phyloP scores from a whole-genome alignment of 129 eudicot genomes.

The Rutidosis leptorrhynchoides region DNA sequence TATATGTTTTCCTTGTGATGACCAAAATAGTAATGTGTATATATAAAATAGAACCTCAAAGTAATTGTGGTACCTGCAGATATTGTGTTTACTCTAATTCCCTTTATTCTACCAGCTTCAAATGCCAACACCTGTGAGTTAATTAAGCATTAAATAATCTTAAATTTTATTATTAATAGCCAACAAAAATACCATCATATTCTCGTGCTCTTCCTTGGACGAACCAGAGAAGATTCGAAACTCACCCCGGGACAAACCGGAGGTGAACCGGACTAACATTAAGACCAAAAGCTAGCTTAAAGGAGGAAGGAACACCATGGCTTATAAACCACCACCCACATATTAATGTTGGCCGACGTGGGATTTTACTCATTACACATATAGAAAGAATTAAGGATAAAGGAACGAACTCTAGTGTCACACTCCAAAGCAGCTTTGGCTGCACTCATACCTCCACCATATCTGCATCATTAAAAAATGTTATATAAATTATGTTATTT shows the following conservation, averaged over 20 bases:
- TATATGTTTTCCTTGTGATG: not conserved
- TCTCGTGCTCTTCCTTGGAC: too few relatives aligned
- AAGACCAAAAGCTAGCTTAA: too few relatives aligned
- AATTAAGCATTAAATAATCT: too few relatives aligned
- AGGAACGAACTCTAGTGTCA: constrained; percentile 56
- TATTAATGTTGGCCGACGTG: too few relatives aligned
- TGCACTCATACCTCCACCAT: constrained; percentile 98
- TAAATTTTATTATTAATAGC: not conserved
- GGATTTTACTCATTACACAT: too few relatives aligned
- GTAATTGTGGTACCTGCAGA: constrained; percentile 10
- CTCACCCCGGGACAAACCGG: too few relatives aligned
- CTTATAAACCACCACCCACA: too few relatives aligned
- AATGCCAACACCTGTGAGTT: not conserved
- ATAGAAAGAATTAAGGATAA: not conserved
- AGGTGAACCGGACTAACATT: too few relatives aligned
- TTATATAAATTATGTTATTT: too few relatives aligned
- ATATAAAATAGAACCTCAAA: not conserved
- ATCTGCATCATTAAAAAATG: constrained; percentile 41
- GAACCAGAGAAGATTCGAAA: too few relatives aligned
- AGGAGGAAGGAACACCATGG: too few relatives aligned
- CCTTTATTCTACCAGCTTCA: not conserved
- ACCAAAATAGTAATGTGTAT: not conserved
- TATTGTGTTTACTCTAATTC: constrained; percentile 1
- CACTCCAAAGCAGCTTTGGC: constrained; percentile 95
- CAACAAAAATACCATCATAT: not conserved